phyloP scores from a whole-genome alignment of 257 asterid species.

The Primulina tabacum region DNA sequence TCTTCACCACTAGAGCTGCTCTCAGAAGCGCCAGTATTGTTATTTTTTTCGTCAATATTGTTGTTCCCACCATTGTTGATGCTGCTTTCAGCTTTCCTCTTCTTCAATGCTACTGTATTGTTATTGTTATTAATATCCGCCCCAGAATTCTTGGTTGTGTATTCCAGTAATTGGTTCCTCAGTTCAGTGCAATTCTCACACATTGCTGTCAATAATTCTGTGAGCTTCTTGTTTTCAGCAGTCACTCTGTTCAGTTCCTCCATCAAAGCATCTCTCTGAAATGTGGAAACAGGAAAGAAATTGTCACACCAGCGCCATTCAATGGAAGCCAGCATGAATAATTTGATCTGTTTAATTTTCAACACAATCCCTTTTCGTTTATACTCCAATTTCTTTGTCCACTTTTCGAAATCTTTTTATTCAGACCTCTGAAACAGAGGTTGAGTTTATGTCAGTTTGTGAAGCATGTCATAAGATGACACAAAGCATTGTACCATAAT shows the following conservation, averaged over 20 bases:
- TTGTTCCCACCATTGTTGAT: constrained; percentile 18
- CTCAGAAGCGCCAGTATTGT: constrained; percentile 31
- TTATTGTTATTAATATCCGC: neutral
- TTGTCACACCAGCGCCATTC: neutral
- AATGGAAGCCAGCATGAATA: neutral
- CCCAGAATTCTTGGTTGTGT: constrained; percentile 35
- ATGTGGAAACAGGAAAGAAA: neutral
- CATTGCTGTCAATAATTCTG: constrained; percentile 53
- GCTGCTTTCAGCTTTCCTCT: constrained; percentile 45
- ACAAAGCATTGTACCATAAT: neutral
- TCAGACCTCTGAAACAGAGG: neutral
- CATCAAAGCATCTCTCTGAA: constrained; percentile 52
- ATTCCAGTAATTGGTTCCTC: constrained; percentile 41
- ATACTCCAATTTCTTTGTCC: neutral
- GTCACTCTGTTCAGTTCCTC: constrained; percentile 69
- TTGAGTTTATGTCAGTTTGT: neutral
- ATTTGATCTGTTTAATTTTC: too few species aligned
- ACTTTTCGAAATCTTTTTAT: neutral
- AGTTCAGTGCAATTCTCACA: constrained; percentile 62
- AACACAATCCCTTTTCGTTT: neutral
- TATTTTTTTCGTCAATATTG: constrained; percentile 11
- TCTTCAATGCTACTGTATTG: constrained; percentile 30
- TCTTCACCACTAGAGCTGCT: constrained; percentile 73
- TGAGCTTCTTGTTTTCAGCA: constrained; percentile 75
- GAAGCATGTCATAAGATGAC: neutral